Evolutionary conservation across 2,329 filamentous ascomycete species (phyloP).

Genomic region (Coniochaeta sp.): DNA sequence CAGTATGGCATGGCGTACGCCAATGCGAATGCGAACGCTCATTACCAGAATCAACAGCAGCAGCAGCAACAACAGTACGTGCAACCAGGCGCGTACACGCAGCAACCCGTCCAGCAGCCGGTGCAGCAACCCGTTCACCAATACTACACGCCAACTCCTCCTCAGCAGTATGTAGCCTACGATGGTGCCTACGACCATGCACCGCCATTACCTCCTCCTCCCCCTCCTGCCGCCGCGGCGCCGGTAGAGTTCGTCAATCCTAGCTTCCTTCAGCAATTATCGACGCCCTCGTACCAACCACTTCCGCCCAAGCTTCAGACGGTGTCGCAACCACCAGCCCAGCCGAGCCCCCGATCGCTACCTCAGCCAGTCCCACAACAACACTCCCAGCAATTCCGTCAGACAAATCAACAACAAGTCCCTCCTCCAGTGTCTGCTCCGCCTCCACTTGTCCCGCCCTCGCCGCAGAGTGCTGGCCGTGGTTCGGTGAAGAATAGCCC

Average conservation of each 20-base stretch:
- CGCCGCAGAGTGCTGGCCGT: neutral
- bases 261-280: slow-evolving; percentile 15
- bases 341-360: slow-evolving; percentile 9
- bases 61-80: slow-evolving; percentile 13
- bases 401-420: slow-evolving; percentile 7
- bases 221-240: slow-evolving; percentile 10
- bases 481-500: slow-evolving; percentile 7
- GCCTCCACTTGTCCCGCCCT: neutral
- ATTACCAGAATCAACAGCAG: slow-evolving; percentile 15
- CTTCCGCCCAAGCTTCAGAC: slow-evolving; percentile 7
- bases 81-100: slow-evolving; percentile 8
- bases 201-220: slow-evolving; percentile 1
- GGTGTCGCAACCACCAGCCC: slow-evolving; percentile 14
- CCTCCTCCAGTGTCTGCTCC: slow-evolving; percentile 2
- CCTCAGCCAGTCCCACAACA: slow-evolving; percentile 10
- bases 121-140: slow-evolving; percentile 10
- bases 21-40: slow-evolving; percentile 8
- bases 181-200: slow-evolving; percentile 17
- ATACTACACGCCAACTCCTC: slow-evolving; percentile 5
- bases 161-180: slow-evolving; percentile 6
- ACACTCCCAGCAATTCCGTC: slow-evolving; percentile 4
- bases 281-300: slow-evolving; percentile 10
- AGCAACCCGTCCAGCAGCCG: slow-evolving; percentile 11
- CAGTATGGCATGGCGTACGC: slow-evolving; percentile 8
- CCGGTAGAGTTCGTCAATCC: slow-evolving; percentile 22